These are phyloP conservation scores for Cucurbitaria berberidis DNA, from an alignment of 2,329 filamentous ascomycete genomes.

Conservation along the genomic window DNA sequence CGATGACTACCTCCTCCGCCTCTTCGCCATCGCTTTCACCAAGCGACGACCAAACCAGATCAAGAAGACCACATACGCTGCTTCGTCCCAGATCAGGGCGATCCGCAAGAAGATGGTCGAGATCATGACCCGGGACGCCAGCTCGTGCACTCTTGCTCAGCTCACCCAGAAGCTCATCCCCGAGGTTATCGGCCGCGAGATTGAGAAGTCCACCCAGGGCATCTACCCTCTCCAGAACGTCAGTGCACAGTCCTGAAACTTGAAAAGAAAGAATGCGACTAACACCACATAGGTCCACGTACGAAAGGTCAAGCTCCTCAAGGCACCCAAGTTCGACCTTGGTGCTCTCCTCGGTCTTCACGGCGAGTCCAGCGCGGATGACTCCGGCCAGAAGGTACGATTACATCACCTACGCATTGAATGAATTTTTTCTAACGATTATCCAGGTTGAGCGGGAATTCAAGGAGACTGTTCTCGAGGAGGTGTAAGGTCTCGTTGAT, in stretches of 20 bases:
- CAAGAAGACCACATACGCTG: constrained; percentile 99
- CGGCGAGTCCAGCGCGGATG: constrained; percentile 95
- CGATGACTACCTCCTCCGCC: constrained; percentile 98
- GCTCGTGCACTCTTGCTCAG: constrained; percentile 92
- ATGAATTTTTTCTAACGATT: constrained; percentile 10
- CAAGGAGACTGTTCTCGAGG: constrained; percentile 95
- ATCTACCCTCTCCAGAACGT: constrained; percentile 99
- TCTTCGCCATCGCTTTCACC: constrained; percentile 99
- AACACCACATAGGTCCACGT: constrained; percentile 80
- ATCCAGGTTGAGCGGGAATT: constrained; percentile 81
- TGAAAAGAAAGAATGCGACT: constrained; percentile 26
- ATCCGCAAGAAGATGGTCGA: constrained; percentile 99
- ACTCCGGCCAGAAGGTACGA: constrained; percentile 91
- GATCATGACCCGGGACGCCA: constrained; percentile 96
- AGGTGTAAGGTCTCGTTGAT: constrained; percentile 71
- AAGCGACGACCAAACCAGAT: constrained; percentile 99
- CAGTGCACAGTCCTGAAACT: constrained; percentile 42
- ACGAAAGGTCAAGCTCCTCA: constrained; percentile 99
- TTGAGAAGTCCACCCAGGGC: constrained; percentile 98
- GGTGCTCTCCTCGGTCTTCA: constrained; percentile 95
- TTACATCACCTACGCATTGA: neutral
- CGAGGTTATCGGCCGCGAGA: constrained; percentile 99
- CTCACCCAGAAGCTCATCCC: constrained; percentile 98
- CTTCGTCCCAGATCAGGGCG: constrained; percentile 93
- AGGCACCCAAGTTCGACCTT: constrained; percentile 98